These are phyloP conservation scores for Calonectria pseudoreteaudii DNA, from an alignment of 2,329 filamentous ascomycete species.

Conservation along the genomic window DNA sequence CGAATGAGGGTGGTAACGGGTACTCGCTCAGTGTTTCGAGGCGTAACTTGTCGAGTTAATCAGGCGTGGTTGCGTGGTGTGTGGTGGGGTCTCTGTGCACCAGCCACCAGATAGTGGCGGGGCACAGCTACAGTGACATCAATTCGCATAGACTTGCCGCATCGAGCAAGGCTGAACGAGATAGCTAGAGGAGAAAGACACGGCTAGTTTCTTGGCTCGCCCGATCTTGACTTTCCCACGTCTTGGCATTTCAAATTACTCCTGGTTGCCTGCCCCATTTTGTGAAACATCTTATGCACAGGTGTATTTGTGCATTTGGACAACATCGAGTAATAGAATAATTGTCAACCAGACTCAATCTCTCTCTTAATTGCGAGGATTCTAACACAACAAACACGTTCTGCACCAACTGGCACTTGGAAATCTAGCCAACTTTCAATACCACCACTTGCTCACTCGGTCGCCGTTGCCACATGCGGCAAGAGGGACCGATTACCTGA, in stretches of 20 bases:
- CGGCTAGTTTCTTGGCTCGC: background rate
- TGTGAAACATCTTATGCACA: background rate
- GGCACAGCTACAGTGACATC: background rate
- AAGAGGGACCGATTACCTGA: background rate
- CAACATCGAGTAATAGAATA: background rate
- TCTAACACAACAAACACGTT: background rate
- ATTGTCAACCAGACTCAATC: background rate
- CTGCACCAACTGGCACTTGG: background rate
- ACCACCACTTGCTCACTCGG: background rate
- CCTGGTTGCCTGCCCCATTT: too few species aligned
- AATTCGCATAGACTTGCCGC: conserved; percentile 15
- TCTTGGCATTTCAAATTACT: background rate
- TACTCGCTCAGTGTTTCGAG: background rate
- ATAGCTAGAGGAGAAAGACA: background rate
- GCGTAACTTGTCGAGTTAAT: background rate
- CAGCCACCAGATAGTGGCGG: background rate
- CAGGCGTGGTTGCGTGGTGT: background rate
- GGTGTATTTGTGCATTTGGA: background rate
- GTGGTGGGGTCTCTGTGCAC: background rate
- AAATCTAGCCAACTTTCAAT: background rate
- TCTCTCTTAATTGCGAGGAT: background rate
- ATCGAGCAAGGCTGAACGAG: conserved; percentile 12
- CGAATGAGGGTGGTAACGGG: background rate
- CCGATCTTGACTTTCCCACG: background rate
- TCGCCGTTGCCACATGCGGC: background rate